These are phyloP conservation scores for Firmiana major DNA, from an alignment of 345 rosid genomes.

Conservation along the genomic window DNA sequence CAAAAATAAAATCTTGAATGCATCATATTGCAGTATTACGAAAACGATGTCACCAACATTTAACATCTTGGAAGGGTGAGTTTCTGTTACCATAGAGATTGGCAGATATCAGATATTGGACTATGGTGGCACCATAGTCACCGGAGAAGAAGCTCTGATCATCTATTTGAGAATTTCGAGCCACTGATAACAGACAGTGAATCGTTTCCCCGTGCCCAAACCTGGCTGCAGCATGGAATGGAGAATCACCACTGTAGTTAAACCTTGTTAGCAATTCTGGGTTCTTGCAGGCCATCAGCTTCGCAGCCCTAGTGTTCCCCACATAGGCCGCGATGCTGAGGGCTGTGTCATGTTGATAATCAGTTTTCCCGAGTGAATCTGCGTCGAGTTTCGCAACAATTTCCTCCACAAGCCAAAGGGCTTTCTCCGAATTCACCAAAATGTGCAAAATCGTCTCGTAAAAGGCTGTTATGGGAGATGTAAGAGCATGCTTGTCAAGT, in stretches of 20 bases:
- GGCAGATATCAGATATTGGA: background rate
- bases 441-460: background rate
- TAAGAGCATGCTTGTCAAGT: background rate
- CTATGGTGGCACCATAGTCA: background rate
- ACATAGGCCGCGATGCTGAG: slow-evolving; percentile 27
- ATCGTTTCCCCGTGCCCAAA: background rate
- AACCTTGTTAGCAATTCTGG: slow-evolving; percentile 7
- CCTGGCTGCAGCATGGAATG: background rate
- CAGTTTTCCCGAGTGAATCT: background rate
- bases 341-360: slow-evolving; percentile 21
- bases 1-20: too few relatives aligned
- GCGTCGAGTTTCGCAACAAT: background rate
- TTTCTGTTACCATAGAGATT: background rate
- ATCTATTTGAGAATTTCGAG: background rate
- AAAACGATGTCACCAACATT: too few relatives aligned
- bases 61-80: background rate
- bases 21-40: too few relatives aligned
- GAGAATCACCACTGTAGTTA: slow-evolving; percentile 12
- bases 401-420: background rate
- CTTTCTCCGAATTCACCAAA: background rate
- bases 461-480: background rate
- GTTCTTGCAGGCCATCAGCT: slow-evolving; percentile 23
- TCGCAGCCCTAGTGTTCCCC: slow-evolving; percentile 33
- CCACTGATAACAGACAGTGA: background rate
- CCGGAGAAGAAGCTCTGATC: background rate